Percentiles rank a stretch among this genome's conserved stretches.
These are phyloP conservation scores for Aspergillus sojae DNA, from an alignment of 2,329 filamentous ascomycete genomes.

Conservation along the genomic window DNA sequence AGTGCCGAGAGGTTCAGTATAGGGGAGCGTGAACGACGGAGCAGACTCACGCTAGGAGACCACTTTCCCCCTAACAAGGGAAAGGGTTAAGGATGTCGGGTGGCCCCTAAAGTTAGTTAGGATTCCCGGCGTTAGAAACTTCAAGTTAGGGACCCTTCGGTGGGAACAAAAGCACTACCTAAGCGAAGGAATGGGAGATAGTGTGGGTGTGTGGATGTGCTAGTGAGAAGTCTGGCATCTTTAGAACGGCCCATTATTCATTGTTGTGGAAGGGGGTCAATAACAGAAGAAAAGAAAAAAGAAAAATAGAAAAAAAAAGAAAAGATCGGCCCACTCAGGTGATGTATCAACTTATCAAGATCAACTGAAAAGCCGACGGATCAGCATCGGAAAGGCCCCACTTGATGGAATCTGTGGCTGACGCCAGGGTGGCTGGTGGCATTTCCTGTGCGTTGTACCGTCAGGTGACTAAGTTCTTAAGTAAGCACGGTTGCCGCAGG, in stretches of 20 bases:
- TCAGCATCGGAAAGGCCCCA: conserved; percentile 28
- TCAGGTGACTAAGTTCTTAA: conserved; percentile 13
- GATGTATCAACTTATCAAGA: conserved; percentile 35
- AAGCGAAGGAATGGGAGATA: conserved; percentile 4
- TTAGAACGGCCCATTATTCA: neutral
- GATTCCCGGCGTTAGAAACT: conserved; percentile 4
- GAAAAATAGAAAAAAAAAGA: conserved; percentile 7
- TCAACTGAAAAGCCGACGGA: conserved; percentile 27
- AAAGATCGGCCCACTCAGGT: conserved; percentile 25
- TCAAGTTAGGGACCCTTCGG: neutral
- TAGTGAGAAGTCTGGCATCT: neutral
- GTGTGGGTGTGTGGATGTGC: neutral
- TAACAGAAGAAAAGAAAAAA: conserved; percentile 1
- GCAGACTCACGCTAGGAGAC: neutral
- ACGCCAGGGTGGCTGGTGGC: conserved; percentile 18
- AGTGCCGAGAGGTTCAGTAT: neutral
- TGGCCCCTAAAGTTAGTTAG: conserved; percentile 2
- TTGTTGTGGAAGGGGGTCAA: conserved; percentile 1
- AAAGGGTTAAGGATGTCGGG: conserved; percentile 8
- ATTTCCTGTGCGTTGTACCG: conserved; percentile 2
- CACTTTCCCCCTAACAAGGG: conserved; percentile 6
- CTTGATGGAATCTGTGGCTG: conserved; percentile 25
- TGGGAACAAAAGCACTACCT: neutral
- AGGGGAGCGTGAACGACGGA: neutral
- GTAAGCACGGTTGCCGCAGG: conserved; percentile 15